Evolutionary conservation across 2,329 filamentous ascomycete genomes (phyloP).

Genomic region (Arthrobotrys pseudoclavata): DNA sequence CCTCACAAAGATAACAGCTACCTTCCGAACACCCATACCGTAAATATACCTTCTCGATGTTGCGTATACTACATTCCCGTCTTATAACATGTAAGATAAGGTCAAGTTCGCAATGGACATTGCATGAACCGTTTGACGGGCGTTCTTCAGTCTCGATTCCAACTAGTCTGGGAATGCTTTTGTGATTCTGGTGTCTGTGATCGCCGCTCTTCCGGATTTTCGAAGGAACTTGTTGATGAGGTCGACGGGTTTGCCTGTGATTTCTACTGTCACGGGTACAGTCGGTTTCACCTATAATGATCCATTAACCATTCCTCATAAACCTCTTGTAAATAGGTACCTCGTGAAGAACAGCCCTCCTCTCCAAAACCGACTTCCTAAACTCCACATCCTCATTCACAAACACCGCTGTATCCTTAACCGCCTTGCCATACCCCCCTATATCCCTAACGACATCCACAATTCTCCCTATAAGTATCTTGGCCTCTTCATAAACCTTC

Average conservation of each 20-base stretch:
- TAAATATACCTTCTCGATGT: neutral
- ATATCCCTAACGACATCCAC: conserved; percentile 21
- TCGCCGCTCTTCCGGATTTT: neutral
- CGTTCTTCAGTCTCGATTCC: neutral
- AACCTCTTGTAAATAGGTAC: neutral
- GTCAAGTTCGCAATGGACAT: conserved; percentile 30
- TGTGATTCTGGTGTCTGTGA: conserved; percentile 14
- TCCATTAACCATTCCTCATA: neutral
- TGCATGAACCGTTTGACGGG: neutral
- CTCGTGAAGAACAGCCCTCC: conserved; percentile 24
- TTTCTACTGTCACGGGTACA: neutral
- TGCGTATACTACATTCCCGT: neutral
- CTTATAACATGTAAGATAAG: conserved; percentile 20
- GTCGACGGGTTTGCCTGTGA: conserved; percentile 29
- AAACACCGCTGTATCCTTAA: conserved; percentile 2
- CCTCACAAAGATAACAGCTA: conserved; percentile 46
- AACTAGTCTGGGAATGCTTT: neutral
- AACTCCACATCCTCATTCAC: conserved; percentile 7
- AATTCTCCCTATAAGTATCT: conserved; percentile 33
- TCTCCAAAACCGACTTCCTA: conserved; percentile 22
- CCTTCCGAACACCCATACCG: conserved; percentile 26
- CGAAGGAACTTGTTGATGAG: conserved; percentile 29
- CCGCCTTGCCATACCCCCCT: conserved; percentile 16
- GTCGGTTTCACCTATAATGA: conserved; percentile 6
- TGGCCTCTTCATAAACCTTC: conserved; percentile 30